Conservation (phyloP, 805 yeast species). For the Isabelozyma heimii region DNA sequence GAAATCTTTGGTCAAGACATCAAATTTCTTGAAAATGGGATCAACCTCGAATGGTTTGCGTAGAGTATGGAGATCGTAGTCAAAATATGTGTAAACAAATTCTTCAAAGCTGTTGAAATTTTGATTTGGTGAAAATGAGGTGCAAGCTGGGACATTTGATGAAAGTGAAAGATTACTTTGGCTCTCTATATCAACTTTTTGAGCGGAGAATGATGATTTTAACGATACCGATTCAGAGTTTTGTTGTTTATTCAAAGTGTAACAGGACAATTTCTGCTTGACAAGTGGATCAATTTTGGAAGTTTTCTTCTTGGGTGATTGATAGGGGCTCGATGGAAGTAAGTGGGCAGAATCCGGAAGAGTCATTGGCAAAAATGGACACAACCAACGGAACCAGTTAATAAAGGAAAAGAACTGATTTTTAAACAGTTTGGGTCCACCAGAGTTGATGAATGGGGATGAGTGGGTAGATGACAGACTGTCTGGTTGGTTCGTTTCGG, state of each 20-base stretch:
- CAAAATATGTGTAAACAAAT: slow-evolving; percentile 18
- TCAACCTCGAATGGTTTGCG: slow-evolving; percentile 14
- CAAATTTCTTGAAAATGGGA: slow-evolving; percentile 22
- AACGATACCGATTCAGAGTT: background rate
- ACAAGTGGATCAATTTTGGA: slow-evolving; percentile 9
- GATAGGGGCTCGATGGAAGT: slow-evolving; percentile 2
- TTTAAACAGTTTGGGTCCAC: background rate
- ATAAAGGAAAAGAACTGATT: slow-evolving; percentile 1
- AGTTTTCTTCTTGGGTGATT: background rate
- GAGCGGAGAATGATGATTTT: background rate
- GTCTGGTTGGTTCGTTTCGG: background rate
- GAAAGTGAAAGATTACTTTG: background rate
- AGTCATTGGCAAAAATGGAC: slow-evolving; percentile 15
- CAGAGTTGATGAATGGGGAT: slow-evolving; percentile 1
- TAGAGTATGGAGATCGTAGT: slow-evolving; percentile 16
- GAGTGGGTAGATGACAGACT: background rate
- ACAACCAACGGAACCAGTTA: slow-evolving; percentile 20
- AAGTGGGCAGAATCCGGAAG: slow-evolving; percentile 2
- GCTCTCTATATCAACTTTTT: slow-evolving; percentile 14
- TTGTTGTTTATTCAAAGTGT: slow-evolving; percentile 12
- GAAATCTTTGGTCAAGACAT: slow-evolving; percentile 14
- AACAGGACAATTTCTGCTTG: slow-evolving; percentile 15
- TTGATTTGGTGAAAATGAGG: background rate
- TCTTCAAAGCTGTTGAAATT: slow-evolving; percentile 6
- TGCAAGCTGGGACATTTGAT: background rate